Percentiles rank a stretch among this genome's conserved stretches.
Conservation (phyloP, 805 yeast species). For the Spathaspora passalidarum region DNA sequence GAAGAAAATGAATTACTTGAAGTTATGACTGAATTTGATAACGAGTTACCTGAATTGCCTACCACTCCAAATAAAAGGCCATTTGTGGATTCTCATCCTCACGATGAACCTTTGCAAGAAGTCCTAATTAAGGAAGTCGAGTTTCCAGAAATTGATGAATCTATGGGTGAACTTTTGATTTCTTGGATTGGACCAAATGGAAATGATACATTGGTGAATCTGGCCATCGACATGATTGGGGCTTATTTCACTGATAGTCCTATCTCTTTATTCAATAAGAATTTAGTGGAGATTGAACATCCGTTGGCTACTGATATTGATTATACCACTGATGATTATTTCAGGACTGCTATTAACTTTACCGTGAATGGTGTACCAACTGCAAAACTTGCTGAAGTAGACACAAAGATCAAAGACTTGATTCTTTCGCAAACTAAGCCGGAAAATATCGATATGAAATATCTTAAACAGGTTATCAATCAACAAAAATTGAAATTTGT, state of each 20-base stretch:
- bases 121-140: slow-evolving; percentile 50
- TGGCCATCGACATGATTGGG: slow-evolving; percentile 71
- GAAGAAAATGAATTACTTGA: slow-evolving; percentile 67
- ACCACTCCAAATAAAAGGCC: slow-evolving; percentile 53
- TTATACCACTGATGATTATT: slow-evolving; percentile 71
- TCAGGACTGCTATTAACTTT: slow-evolving; percentile 56
- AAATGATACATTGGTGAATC: slow-evolving; percentile 46
- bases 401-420: slow-evolving; percentile 46
- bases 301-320: slow-evolving; percentile 76
- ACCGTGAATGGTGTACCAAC: slow-evolving; percentile 75
- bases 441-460: slow-evolving; percentile 53
- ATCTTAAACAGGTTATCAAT: slow-evolving; percentile 66
- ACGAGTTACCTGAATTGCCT: slow-evolving; percentile 45
- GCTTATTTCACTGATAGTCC: slow-evolving; percentile 76
- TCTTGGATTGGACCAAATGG: slow-evolving; percentile 82
- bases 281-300: slow-evolving; percentile 74
- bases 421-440: slow-evolving; percentile 51
- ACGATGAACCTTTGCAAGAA: slow-evolving; percentile 41
- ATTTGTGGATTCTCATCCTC: slow-evolving; percentile 68
- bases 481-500: slow-evolving; percentile 62
- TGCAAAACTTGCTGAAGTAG: slow-evolving; percentile 53
- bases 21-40: slow-evolving; percentile 61
- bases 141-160: slow-evolving; percentile 89
- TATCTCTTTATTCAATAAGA: slow-evolving; percentile 67
- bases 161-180: slow-evolving; percentile 69